A percentile compares a stretch with the other conserved stretches of the same genome.
Conservation (phyloP, 352 stramenopile genomes). For the Poterioochromonas sp. region DNA sequence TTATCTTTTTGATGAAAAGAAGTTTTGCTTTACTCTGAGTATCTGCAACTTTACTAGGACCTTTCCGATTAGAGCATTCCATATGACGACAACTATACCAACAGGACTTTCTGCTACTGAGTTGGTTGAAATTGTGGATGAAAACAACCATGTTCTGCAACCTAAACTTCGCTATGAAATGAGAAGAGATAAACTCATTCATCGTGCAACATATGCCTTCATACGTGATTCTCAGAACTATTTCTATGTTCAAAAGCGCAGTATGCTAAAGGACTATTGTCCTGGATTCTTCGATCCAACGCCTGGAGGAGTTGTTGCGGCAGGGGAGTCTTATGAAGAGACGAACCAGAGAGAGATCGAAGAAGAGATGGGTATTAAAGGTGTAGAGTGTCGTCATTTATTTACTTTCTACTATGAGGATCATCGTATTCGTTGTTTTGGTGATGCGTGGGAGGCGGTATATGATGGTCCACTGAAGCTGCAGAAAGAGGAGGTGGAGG, state of each 20-base stretch:
- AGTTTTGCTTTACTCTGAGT: no score
- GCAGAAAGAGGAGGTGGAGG: constrained; percentile 38
- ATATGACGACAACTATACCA: not conserved
- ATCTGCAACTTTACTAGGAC: no score
- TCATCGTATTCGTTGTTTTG: constrained; percentile 26
- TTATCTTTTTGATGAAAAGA: no score
- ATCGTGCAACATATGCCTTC: constrained; percentile 33
- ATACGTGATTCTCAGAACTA: constrained; percentile 19
- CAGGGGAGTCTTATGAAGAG: constrained; percentile 39
- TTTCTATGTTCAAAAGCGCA: constrained; percentile 42
- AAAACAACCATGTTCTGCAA: constrained; percentile 1
- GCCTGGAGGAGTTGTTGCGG: constrained; percentile 41
- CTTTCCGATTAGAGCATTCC: no score
- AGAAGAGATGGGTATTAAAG: constrained; percentile 42
- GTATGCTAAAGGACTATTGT: constrained; percentile 38
- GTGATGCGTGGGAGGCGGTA: constrained; percentile 32
- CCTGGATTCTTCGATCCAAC: constrained; percentile 41
- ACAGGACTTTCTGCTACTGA: constrained; percentile 20
- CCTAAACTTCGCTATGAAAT: constrained; percentile 9
- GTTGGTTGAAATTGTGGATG: constrained; percentile 33
- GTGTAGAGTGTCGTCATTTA: constrained; percentile 26
- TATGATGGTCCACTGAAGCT: constrained; percentile 37
- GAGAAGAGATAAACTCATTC: constrained; percentile 27
- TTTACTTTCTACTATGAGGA: constrained; percentile 39
- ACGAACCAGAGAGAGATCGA: constrained; percentile 39